phyloP scores from a whole-genome alignment of 345 rosid species.

The Clausena lansium region DNA sequence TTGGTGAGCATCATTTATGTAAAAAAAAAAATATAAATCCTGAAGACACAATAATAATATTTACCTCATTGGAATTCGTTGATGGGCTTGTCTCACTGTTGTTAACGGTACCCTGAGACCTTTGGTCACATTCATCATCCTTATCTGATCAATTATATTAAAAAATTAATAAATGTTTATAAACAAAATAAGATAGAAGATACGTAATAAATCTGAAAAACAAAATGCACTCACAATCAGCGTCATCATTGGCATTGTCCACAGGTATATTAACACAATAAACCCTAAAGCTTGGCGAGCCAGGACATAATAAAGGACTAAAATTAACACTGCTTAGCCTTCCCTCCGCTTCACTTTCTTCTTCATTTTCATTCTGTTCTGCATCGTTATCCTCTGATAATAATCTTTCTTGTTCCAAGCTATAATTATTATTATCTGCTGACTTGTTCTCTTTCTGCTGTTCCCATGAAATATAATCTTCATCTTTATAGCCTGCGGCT shows the following conservation, averaged over 20 bases:
- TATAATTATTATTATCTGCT: neutral
- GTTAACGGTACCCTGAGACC: neutral
- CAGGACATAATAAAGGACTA: slow-evolving; percentile 5
- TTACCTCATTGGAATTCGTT: slow-evolving; percentile 6
- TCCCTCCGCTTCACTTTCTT: slow-evolving; percentile 9
- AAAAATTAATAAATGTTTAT: neutral
- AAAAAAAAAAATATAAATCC: too few relatives aligned
- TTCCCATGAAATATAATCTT: neutral
- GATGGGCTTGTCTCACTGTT: neutral
- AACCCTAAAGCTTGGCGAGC: slow-evolving; percentile 42
- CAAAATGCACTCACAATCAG: neutral
- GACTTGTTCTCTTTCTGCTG: neutral
- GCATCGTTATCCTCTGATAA: neutral
- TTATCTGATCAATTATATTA: neutral
- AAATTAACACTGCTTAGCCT: neutral
- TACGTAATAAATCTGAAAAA: neutral
- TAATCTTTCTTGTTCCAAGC: neutral
- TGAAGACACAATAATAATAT: too few relatives aligned
- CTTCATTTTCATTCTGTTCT: slow-evolving; percentile 2
- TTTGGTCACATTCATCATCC: slow-evolving; percentile 5
- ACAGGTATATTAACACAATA: slow-evolving; percentile 19
- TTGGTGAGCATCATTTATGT: too few relatives aligned
- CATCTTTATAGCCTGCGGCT: neutral
- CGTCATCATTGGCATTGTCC: slow-evolving; percentile 1
- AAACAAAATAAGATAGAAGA: neutral